phyloP scores from a whole-genome alignment of 192 early-diverging fungal species.

The Linnemannia elongata region DNA sequence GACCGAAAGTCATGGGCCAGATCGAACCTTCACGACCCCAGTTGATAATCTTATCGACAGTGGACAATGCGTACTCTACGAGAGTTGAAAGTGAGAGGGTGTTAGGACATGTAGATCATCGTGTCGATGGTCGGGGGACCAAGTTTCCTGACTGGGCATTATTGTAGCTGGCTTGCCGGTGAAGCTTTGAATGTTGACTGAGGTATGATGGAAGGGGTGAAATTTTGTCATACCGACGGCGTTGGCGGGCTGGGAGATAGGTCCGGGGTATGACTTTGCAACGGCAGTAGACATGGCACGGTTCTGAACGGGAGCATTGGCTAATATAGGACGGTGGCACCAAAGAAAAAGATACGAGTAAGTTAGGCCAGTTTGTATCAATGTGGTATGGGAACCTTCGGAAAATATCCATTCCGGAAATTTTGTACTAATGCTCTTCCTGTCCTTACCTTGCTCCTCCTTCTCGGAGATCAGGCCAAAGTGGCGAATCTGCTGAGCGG shows the following conservation, averaged over 20 bases:
- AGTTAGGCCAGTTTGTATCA: background rate
- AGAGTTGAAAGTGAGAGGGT: background rate
- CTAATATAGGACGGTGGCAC: background rate
- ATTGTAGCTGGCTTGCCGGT: constrained; percentile 45
- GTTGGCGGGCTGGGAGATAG: constrained; percentile 46
- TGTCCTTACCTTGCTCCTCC: constrained; percentile 44
- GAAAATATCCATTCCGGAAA: background rate
- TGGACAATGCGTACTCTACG: constrained; percentile 86
- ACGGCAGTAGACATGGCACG: constrained; percentile 54
- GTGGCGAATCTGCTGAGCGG: constrained; percentile 51
- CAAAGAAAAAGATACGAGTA: background rate
- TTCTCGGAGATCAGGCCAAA: constrained; percentile 49
- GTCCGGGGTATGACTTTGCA: constrained; percentile 56
- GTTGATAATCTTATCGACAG: constrained; percentile 92
- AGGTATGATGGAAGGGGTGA: background rate
- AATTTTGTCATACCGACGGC: constrained; percentile 38
- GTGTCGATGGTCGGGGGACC: background rate
- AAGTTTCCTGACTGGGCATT: background rate
- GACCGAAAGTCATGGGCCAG: constrained; percentile 80
- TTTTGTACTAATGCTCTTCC: background rate
- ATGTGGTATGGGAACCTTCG: background rate
- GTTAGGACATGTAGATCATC: background rate
- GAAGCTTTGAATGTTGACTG: constrained; percentile 59
- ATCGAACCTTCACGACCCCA: constrained; percentile 94
- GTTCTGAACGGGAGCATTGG: constrained; percentile 30